These are phyloP conservation scores for Berberis vulgaris DNA, from an alignment of 164 flowering plant species.

Conservation along the genomic window DNA sequence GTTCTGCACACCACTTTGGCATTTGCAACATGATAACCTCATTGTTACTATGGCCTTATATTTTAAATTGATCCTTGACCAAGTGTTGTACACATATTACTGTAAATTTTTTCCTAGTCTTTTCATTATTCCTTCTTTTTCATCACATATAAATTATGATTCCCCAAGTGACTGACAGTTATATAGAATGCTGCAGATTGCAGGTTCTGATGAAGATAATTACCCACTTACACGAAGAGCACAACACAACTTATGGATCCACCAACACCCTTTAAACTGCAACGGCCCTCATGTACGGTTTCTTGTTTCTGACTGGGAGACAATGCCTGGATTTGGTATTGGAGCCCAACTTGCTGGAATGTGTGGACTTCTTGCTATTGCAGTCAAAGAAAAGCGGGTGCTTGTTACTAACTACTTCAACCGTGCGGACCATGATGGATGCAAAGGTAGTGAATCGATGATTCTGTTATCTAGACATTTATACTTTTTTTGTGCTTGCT, in stretches of 20 bases:
- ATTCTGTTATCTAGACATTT: neutral
- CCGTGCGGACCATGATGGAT: conserved; percentile 93
- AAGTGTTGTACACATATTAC: too few species aligned
- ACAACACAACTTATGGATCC: conserved; percentile 81
- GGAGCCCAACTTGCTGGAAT: conserved; percentile 95
- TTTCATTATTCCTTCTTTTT: neutral
- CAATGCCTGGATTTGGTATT: conserved; percentile 80
- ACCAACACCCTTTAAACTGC: conserved; percentile 78
- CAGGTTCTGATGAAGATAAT: conserved; percentile 81
- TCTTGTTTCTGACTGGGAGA: conserved; percentile 95
- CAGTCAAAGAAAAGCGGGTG: conserved; percentile 67
- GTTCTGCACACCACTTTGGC: too few species aligned
- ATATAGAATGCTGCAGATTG: conserved; percentile 32
- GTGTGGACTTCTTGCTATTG: conserved; percentile 85
- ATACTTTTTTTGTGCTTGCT: too few species aligned
- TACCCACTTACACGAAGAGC: conserved; percentile 78
- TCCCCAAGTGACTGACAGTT: neutral
- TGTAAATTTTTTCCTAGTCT: too few species aligned
- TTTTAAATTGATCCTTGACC: too few species aligned
- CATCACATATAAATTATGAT: neutral
- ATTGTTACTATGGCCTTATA: too few species aligned
- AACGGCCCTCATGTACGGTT: conserved; percentile 48
- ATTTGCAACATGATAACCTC: too few species aligned
- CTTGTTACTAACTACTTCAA: conserved; percentile 79
- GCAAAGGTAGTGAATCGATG: conserved; percentile 44